Conservation (phyloP, 306 rosid genomes). For the Quercus engelmannii region DNA sequence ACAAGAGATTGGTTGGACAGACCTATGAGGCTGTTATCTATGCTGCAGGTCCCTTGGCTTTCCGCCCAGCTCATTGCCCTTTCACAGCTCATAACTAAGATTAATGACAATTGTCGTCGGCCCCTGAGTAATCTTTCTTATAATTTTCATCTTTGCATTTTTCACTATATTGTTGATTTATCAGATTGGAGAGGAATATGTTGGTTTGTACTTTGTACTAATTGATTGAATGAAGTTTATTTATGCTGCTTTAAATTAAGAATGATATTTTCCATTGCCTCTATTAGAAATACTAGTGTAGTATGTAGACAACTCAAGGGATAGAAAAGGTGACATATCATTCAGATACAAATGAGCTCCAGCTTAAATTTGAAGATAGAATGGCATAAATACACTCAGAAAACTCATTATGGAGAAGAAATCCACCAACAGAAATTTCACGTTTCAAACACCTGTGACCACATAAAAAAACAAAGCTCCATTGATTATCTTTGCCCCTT, state of each 20-base stretch:
- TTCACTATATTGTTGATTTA: neutral
- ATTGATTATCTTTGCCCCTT: neutral
- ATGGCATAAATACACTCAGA: neutral
- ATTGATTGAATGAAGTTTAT: conserved; percentile 15
- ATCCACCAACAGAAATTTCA: neutral
- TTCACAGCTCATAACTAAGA: conserved; percentile 32
- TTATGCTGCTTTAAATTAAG: conserved; percentile 2
- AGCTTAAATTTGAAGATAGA: neutral
- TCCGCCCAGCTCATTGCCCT: conserved; percentile 61
- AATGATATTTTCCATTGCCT: too few relatives aligned
- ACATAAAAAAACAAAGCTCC: neutral
- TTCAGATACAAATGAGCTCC: neutral
- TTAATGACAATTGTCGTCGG: neutral
- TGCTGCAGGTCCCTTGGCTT: conserved; percentile 90
- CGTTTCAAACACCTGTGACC: neutral
- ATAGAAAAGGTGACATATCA: neutral
- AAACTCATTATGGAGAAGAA: neutral
- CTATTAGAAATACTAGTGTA: too few relatives aligned
- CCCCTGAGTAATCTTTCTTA: conserved; percentile 4
- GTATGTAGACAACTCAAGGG: neutral
- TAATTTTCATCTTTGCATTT: neutral
- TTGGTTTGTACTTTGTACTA: conserved; percentile 2
- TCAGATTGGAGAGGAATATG: neutral
- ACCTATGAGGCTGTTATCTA: conserved; percentile 65
- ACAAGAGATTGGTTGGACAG: conserved; percentile 51